phyloP scores from a whole-genome alignment of 257 asterid species.

The Pogostemon cablin region DNA sequence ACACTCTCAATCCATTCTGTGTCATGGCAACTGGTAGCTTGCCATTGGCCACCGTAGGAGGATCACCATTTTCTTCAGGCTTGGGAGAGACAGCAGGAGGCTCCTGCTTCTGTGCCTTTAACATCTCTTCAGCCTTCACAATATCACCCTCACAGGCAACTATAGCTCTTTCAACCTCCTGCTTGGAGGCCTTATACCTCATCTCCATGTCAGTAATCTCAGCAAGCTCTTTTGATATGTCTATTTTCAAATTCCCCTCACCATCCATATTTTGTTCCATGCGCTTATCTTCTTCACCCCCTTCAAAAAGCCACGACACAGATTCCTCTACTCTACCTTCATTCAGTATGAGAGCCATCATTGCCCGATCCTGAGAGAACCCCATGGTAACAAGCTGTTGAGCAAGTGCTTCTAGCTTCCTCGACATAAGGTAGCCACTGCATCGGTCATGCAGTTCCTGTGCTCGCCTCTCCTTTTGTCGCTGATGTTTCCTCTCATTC shows the following conservation, averaged over 20 bases:
- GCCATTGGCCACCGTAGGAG: slow-evolving; percentile 46
- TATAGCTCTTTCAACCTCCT: slow-evolving; percentile 88
- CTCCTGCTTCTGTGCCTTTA: slow-evolving; percentile 77
- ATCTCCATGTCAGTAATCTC: slow-evolving; percentile 68
- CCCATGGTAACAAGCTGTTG: slow-evolving; percentile 97
- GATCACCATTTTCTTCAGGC: slow-evolving; percentile 71
- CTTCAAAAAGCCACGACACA: slow-evolving; percentile 67
- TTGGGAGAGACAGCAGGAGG: slow-evolving; percentile 50
- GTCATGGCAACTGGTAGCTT: slow-evolving; percentile 43
- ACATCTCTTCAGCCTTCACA: slow-evolving; percentile 75
- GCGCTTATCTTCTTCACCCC: slow-evolving; percentile 55
- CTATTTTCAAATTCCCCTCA: slow-evolving; percentile 80
- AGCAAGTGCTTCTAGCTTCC: slow-evolving; percentile 74
- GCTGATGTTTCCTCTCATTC: slow-evolving; percentile 72
- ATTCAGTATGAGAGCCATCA: slow-evolving; percentile 89
- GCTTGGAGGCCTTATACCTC: slow-evolving; percentile 74
- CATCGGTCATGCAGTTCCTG: slow-evolving; percentile 73
- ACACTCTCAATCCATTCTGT: slow-evolving; percentile 47
- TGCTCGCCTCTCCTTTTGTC: slow-evolving; percentile 79
- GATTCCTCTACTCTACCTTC: slow-evolving; percentile 96
- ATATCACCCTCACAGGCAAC: slow-evolving; percentile 91
- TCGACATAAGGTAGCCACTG: slow-evolving; percentile 69
- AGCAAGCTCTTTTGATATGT: slow-evolving; percentile 88
- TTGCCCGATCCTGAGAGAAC: slow-evolving; percentile 86
- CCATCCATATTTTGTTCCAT: slow-evolving; percentile 54